Evolutionary conservation across 176 grass and related monocot genomes (phyloP).

Genomic region (Saccharum spontaneum): DNA sequence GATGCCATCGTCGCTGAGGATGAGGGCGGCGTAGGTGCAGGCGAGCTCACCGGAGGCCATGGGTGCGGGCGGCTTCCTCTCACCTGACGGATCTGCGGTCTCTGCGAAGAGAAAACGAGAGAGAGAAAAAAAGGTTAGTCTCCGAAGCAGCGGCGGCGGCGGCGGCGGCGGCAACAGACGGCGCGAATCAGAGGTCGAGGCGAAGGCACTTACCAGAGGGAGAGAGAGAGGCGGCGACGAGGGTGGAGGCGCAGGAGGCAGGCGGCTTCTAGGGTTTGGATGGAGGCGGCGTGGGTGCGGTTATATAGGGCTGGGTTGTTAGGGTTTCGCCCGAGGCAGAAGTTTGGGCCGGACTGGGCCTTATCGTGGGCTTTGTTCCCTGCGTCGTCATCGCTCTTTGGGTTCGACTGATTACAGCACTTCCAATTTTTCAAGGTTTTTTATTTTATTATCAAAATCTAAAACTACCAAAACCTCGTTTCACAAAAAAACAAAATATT

Average conservation of each 20-base stretch:
- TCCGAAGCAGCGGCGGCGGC: not conserved
- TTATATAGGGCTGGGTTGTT: slow-evolving; percentile 16
- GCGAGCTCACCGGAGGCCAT: slow-evolving; percentile 73
- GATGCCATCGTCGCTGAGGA: slow-evolving; percentile 77
- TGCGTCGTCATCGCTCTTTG: not conserved
- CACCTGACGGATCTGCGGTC: slow-evolving; percentile 22
- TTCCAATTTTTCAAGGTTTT: not conserved
- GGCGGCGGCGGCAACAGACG: not conserved
- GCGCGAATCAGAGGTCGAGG: not conserved
- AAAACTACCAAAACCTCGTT: too few relatives aligned
- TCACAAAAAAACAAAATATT: too few relatives aligned
- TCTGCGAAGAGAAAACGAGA: not conserved
- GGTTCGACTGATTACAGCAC: too few relatives aligned
- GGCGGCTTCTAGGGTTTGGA: slow-evolving; percentile 26
- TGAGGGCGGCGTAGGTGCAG: slow-evolving; percentile 78
- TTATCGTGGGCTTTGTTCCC: not conserved
- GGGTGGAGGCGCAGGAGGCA: slow-evolving; percentile 34
- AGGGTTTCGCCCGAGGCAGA: slow-evolving; percentile 31
- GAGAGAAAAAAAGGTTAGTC: not conserved
- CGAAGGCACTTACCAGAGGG: slow-evolving; percentile 2
- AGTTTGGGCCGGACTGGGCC: slow-evolving; percentile 21
- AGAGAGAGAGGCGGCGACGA: not conserved
- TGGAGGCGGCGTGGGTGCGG: not conserved
- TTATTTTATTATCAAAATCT: too few relatives aligned
- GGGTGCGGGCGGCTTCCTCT: not conserved